These are phyloP conservation scores for Limnanthes douglasii DNA, from an alignment of 345 rosid species.

Conservation along the genomic window DNA sequence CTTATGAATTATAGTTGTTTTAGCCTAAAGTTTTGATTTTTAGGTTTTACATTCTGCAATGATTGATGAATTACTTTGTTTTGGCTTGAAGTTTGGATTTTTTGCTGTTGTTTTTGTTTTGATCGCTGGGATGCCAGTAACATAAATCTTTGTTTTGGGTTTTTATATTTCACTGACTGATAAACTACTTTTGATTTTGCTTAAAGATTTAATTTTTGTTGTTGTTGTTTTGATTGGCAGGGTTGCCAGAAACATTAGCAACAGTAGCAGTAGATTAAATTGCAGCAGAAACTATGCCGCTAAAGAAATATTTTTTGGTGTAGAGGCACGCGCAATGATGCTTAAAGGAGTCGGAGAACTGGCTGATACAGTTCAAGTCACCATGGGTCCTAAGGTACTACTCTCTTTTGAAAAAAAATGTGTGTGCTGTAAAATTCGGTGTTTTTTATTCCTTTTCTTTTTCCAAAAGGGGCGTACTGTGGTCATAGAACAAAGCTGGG, in stretches of 20 bases:
- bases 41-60: background rate
- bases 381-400: slow-evolving; percentile 64
- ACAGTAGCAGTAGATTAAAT: slow-evolving; percentile 27
- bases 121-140: too few species aligned
- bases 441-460: background rate
- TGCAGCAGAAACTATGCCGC: slow-evolving; percentile 51
- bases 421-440: background rate
- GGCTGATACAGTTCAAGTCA: slow-evolving; percentile 52
- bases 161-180: too few species aligned
- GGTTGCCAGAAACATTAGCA: slow-evolving; percentile 1
- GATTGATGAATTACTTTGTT: background rate
- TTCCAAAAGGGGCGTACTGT: slow-evolving; percentile 69
- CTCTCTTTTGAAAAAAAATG: too few species aligned
- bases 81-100: background rate
- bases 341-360: slow-evolving; percentile 58
- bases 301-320: slow-evolving; percentile 45
- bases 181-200: too few species aligned
- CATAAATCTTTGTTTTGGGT: too few species aligned
- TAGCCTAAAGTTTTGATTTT: background rate
- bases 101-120: background rate
- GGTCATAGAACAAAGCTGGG: slow-evolving; percentile 89
- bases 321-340: slow-evolving; percentile 59
- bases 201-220: background rate
- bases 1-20: too few species aligned
- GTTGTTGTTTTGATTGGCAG: background rate